A percentile compares a stretch with the other conserved stretches of the same genome.
phyloP scores from a whole-genome alignment of 768 basidiomycete species.

The Kockovaella imperatae region DNA sequence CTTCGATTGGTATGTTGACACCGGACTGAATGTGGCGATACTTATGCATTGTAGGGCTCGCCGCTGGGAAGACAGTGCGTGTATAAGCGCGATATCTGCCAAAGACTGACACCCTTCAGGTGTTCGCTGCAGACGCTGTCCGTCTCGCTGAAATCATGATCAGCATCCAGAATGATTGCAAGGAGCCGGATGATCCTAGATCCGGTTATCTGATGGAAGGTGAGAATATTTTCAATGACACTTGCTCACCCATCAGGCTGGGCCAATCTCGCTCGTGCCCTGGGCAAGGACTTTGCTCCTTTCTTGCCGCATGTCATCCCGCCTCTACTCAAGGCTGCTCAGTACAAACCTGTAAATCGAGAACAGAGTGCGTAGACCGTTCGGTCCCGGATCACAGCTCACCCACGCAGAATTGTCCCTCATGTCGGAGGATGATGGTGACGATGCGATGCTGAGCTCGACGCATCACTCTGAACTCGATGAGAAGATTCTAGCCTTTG shows the following conservation, averaged over 20 bases:
- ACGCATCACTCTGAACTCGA: constrained; percentile 21
- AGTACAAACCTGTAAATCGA: constrained; percentile 52
- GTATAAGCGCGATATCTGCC: background rate
- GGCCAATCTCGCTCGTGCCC: constrained; percentile 79
- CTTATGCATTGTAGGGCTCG: constrained; percentile 55
- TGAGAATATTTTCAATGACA: background rate
- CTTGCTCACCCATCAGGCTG: constrained; percentile 52
- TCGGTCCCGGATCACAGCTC: background rate
- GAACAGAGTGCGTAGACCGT: constrained; percentile 3
- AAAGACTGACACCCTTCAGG: constrained; percentile 38
- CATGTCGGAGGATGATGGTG: constrained; percentile 50
- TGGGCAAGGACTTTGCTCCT: constrained; percentile 76
- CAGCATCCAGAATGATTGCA: constrained; percentile 64
- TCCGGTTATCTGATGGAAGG: constrained; percentile 28
- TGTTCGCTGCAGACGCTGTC: constrained; percentile 67
- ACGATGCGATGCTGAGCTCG: constrained; percentile 58
- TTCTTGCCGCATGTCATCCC: constrained; percentile 82
- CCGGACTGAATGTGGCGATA: constrained; percentile 3
- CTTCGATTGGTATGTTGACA: constrained; percentile 60
- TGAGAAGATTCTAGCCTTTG: constrained; percentile 27
- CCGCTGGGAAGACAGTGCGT: constrained; percentile 58
- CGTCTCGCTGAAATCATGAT: constrained; percentile 66
- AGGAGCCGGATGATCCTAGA: constrained; percentile 65
- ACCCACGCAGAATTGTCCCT: constrained; percentile 2
- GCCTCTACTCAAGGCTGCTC: constrained; percentile 62